Evolutionary conservation across 805 yeast species (phyloP), one percentile per base, ranked within the genome.

Genomic region (Monosporozyma aerobia): DNA sequence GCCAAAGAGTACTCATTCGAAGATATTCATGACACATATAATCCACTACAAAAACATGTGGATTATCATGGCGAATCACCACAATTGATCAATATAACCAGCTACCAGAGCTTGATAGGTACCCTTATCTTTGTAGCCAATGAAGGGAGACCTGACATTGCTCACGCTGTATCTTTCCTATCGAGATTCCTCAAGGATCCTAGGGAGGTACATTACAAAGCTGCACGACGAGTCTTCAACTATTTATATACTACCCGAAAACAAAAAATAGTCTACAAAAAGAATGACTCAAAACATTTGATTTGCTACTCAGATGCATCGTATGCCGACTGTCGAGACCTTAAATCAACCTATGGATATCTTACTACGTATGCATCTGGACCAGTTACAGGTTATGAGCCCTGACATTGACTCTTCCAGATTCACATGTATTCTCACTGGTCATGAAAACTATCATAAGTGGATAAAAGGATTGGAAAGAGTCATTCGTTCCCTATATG

Each of bases 71-170:
- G 48, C 2, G 33, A 39, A 11, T 41, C 50, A 3, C 52, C 52
- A 2, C 13, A 3, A 11, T 3, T 45, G 14, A 13, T 13, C 5
- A 19, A 40, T 22, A 25, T 49, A 14, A 51, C 54, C 10, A 29
- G 14, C 3, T 51, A 48, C n/a, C 54, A 50, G 44, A 49, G 49
- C 11, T 29, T 54, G 2, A 27, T 54, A 23, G 53, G 51, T 14
- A 53, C 52, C 16, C 23, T 54, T 14, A 10, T 54, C 1, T 54
- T 51, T 44, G 22, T 35, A 13, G 51, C 57, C 25, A 54, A 54
- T 48, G 35, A 54, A 14, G 55, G 53, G n/a, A 47, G 59, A 8
- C 59, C 59, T 23, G 57, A 56, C 32, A 41, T 56, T 30, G 47
- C 59, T 2, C 47, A 29, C 39, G 5, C 54, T 1, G 53, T 53